A percentile compares a stretch with the other conserved stretches of the same genome.
Conservation (phyloP, 2,329 filamentous ascomycete genomes). For the Aspergillus calidoustus region DNA sequence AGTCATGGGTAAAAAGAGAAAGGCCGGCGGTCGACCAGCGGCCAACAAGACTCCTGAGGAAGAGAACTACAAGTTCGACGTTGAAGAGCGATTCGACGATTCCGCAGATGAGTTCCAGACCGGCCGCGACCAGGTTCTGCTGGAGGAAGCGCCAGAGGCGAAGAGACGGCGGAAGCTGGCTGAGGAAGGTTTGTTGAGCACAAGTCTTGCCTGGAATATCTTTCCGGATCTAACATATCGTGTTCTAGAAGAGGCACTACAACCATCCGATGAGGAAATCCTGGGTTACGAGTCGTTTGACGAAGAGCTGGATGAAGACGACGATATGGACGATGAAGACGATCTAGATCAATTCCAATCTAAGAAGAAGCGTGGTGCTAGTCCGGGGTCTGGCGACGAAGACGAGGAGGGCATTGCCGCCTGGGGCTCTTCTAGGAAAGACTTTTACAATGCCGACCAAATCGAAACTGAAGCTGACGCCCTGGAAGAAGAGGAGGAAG, state of each 20-base stretch:
- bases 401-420: conserved; percentile 62
- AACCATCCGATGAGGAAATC: conserved; percentile 67
- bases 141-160: conserved; percentile 78
- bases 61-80: conserved; percentile 40
- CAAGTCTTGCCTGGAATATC: not conserved
- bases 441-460: conserved; percentile 89
- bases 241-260: conserved; percentile 58
- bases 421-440: conserved; percentile 86
- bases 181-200: conserved; percentile 62
- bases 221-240: conserved; percentile 22
- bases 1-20: conserved; percentile 66
- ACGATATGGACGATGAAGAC: conserved; percentile 50
- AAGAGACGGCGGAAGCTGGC: conserved; percentile 75
- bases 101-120: conserved; percentile 94
- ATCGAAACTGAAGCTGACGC: conserved; percentile 75
- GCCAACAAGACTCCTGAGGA: conserved; percentile 35
- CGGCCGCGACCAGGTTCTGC: conserved; percentile 80
- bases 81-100: conserved; percentile 79
- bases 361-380: conserved; percentile 29
- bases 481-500: conserved; percentile 89
- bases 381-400: conserved; percentile 26
- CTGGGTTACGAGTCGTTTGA: conserved; percentile 55
- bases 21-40: conserved; percentile 61
- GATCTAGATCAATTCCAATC: conserved; percentile 29
- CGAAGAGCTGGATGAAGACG: conserved; percentile 42